These are phyloP conservation scores for Sextonia rubra DNA, from an alignment of 164 flowering plant species.

Conservation along the genomic window DNA sequence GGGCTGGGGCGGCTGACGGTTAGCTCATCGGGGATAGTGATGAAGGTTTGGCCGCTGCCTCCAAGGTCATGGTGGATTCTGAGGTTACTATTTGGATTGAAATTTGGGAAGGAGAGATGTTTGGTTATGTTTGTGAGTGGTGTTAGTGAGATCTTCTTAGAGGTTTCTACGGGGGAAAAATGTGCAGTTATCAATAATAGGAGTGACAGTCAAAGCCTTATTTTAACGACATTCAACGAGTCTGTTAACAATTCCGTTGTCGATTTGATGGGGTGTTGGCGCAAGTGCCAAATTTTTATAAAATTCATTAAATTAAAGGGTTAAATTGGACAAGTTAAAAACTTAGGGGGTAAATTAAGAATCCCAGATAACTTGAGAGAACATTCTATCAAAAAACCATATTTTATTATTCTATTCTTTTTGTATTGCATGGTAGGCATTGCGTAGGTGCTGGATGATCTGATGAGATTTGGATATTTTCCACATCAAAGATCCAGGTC, in stretches of 20 bases:
- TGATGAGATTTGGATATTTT: background rate
- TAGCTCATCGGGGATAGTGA: constrained; percentile 51
- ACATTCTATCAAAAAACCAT: too few relatives aligned
- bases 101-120: constrained; percentile 28
- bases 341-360: too few relatives aligned
- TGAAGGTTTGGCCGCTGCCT: constrained; percentile 48
- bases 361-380: too few relatives aligned
- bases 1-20: constrained; percentile 51
- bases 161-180: too few relatives aligned
- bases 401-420: background rate
- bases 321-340: too few relatives aligned
- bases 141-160: constrained; percentile 10
- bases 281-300: too few relatives aligned
- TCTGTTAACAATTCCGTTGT: too few relatives aligned
- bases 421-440: background rate
- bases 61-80: constrained; percentile 21
- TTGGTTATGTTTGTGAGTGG: constrained; percentile 29
- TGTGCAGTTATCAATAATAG: background rate
- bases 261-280: too few relatives aligned
- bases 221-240: too few relatives aligned
- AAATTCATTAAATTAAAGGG: too few relatives aligned
- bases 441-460: constrained; percentile 2
- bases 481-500: background rate
- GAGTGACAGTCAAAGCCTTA: too few relatives aligned
- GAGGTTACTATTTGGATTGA: too few relatives aligned